Evolutionary conservation across 2,329 filamentous ascomycete genomes (phyloP), one percentile per base, ranked within the genome.

Genomic region (Ascochyta clinopodiicola): DNA sequence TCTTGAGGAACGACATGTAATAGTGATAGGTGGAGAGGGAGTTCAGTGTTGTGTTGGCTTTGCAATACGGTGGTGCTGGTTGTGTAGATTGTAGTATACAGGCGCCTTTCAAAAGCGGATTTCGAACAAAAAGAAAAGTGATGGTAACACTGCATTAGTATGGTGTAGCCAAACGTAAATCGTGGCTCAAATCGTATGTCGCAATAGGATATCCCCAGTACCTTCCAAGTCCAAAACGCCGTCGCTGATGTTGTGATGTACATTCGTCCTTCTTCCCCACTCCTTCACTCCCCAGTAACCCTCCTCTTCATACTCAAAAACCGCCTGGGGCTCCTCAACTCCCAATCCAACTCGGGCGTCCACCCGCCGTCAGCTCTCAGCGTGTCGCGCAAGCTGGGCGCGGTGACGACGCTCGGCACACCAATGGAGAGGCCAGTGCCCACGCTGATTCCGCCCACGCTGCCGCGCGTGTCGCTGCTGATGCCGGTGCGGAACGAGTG

Each of bases 321-420:
- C 1, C 64, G 42, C 13, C 55, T 45, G 8, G 64, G 64, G 19
- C 54, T 66, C 21, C 43, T 54, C 43, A 66, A 45, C 25, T 64
- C 64, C 61, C 62, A 67, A 7, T 67, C 56, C 32, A 67, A 45
- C 17, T 56, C 58, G 0, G 64, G 63, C 38, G 61, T 66, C 64
- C 64, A 67, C 9, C 47, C 44, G 2, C 49, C 59, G 24, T 61
- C 59, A 22, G 48, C 48, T 22, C 49, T 40, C 17, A 66, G 40
- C 6, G 63, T 59, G n/a, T 67, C 57, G n/a, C 60, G 43, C 15
- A 67, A 42, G 39, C 59, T 64, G 10, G 64, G 64, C 22, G 63
- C 61, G 4, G 42, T 57, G 27, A 59, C 52, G 15, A 46, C 47
- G 36, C 45, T 60, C 19, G 59, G 50, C 4, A 58, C 36, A n/a